phyloP scores from a whole-genome alignment of 1,284 basidiomycete species.

The Volvariella volvacea region DNA sequence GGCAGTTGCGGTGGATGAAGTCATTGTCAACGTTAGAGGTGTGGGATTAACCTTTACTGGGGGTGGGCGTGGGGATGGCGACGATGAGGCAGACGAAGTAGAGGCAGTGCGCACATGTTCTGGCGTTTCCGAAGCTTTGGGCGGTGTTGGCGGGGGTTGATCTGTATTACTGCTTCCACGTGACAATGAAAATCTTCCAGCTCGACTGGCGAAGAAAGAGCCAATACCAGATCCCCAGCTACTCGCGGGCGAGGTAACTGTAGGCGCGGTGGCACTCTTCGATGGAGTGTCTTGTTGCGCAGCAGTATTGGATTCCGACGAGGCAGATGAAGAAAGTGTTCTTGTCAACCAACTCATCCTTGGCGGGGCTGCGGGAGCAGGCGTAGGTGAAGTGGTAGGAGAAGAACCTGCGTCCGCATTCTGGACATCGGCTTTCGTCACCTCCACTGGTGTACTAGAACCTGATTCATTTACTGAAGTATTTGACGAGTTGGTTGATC shows the following conservation, averaged over 20 bases:
- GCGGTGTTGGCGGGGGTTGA: neutral
- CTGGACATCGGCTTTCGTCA: slow-evolving; percentile 35
- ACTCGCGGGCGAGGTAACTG: slow-evolving; percentile 31
- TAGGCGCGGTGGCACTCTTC: slow-evolving; percentile 23
- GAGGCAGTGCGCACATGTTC: neutral
- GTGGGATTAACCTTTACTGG: neutral
- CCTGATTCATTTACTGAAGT: slow-evolving; percentile 19
- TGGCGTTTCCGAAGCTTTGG: neutral
- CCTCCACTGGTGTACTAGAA: slow-evolving; percentile 38
- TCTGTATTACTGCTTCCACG: slow-evolving; percentile 1
- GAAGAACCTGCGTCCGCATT: slow-evolving; percentile 13
- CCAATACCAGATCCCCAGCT: slow-evolving; percentile 57
- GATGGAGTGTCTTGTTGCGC: slow-evolving; percentile 16
- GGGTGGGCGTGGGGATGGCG: too few species aligned
- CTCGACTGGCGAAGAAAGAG: slow-evolving; percentile 42
- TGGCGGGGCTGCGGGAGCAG: slow-evolving; percentile 20
- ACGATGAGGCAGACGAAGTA: neutral
- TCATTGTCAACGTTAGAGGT: neutral
- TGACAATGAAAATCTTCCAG: slow-evolving; percentile 23
- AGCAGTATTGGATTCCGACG: slow-evolving; percentile 5
- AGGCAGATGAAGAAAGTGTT: slow-evolving; percentile 19
- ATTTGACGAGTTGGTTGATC: slow-evolving; percentile 30
- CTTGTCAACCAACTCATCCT: slow-evolving; percentile 10
- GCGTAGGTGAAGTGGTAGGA: slow-evolving; percentile 13
- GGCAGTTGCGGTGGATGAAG: too few species aligned